phyloP scores from a whole-genome alignment of 331 rosid genomes.

The Rosa hybrid region DNA sequence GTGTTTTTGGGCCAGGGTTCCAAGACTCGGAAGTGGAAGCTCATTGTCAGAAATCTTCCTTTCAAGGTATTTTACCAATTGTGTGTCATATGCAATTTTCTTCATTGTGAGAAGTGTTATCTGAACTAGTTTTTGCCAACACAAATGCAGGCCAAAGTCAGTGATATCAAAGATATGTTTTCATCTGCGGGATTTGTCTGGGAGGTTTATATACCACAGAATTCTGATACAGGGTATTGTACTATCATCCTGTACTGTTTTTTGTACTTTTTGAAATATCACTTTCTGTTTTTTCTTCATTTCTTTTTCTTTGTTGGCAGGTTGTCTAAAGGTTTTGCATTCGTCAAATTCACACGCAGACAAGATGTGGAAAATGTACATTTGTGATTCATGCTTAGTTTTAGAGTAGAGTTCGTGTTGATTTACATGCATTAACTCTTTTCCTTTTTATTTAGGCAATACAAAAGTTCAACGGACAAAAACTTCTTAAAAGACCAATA shows the following conservation, averaged over 20 bases:
- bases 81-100: slow-evolving; percentile 12
- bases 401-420: slow-evolving; percentile 14
- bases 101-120: slow-evolving; percentile 24
- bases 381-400: slow-evolving; percentile 18
- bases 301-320: slow-evolving; percentile 46
- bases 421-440: slow-evolving; percentile 21
- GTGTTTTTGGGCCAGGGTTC: slow-evolving; percentile 61
- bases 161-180: slow-evolving; percentile 62
- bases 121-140: slow-evolving; percentile 37
- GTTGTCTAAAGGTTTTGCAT: slow-evolving; percentile 86
- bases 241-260: slow-evolving; percentile 10
- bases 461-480: slow-evolving; percentile 71
- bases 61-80: slow-evolving; percentile 62
- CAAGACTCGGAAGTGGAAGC: slow-evolving; percentile 95
- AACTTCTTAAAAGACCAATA: slow-evolving; percentile 65
- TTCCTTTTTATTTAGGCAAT: slow-evolving; percentile 59
- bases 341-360: slow-evolving; percentile 85
- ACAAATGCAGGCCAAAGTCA: slow-evolving; percentile 62
- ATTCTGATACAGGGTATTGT: slow-evolving; percentile 72
- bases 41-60: slow-evolving; percentile 87
- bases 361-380: slow-evolving; percentile 81
- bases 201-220: slow-evolving; percentile 80
- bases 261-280: slow-evolving; percentile 11
- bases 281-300: slow-evolving; percentile 6
- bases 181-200: slow-evolving; percentile 83